Conservation (phyloP, 2,329 filamentous ascomycete species). For the Phyllosticta capitalensis region DNA sequence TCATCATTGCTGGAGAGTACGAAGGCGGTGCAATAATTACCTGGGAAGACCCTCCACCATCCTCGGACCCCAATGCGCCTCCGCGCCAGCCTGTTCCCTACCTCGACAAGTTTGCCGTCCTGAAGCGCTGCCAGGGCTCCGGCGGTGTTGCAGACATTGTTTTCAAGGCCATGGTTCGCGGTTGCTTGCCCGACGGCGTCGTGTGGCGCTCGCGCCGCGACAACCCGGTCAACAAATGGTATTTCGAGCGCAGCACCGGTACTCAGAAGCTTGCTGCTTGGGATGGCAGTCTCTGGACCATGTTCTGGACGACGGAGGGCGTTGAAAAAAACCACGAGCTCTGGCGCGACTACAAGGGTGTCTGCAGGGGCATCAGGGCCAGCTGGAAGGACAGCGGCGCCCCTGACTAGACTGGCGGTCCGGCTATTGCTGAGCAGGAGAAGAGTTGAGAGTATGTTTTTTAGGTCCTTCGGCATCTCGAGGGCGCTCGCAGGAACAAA, state of each 20-base stretch:
- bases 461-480: too few species aligned
- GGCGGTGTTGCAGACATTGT: conserved; percentile 92
- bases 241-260: conserved; percentile 82
- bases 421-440: too few species aligned
- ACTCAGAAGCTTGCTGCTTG: conserved; percentile 58
- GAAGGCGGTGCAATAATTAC: conserved; percentile 92
- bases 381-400: conserved; percentile 39
- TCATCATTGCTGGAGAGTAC: conserved; percentile 94
- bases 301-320: conserved; percentile 91
- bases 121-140: conserved; percentile 78
- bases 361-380: conserved; percentile 39
- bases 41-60: conserved; percentile 65
- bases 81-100: conserved; percentile 67
- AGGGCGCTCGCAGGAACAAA: too few species aligned
- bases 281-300: conserved; percentile 77
- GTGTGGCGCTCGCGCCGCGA: conserved; percentile 85
- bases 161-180: conserved; percentile 88
- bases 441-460: too few species aligned
- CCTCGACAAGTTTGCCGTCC: conserved; percentile 92
- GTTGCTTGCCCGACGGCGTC: conserved; percentile 79
- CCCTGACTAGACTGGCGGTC: conserved; percentile 12
- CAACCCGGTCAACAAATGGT: conserved; percentile 99
- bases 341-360: conserved; percentile 41
- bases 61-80: conserved; percentile 33
- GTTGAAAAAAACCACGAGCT: conserved; percentile 22